Percentiles rank a stretch among this genome's conserved stretches.
These are phyloP conservation scores for Phaffia rhodozyma DNA, from an alignment of 1,284 basidiomycete species.

Conservation along the genomic window DNA sequence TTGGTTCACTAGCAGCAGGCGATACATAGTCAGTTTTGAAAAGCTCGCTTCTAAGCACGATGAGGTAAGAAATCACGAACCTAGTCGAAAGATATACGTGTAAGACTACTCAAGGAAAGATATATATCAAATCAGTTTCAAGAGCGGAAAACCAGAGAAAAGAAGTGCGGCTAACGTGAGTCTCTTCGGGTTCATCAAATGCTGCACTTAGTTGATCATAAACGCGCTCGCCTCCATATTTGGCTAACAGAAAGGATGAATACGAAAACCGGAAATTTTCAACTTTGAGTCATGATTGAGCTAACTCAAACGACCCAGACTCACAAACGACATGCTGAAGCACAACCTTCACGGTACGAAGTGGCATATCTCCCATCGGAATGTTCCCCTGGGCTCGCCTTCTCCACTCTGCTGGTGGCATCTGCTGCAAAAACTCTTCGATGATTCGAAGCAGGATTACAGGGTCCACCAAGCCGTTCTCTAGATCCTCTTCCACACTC, in stretches of 20 bases:
- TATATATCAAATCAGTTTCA: constrained; percentile 16
- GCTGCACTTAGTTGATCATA: constrained; percentile 33
- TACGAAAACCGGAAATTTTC: neutral
- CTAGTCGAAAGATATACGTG: constrained; percentile 47
- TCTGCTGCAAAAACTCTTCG: constrained; percentile 83
- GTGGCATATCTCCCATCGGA: constrained; percentile 90
- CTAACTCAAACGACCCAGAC: constrained; percentile 31
- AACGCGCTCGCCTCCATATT: constrained; percentile 36
- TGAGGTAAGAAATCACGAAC: constrained; percentile 59
- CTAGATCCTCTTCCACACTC: constrained; percentile 82
- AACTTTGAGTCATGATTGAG: too few relatives aligned
- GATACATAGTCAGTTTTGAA: constrained; percentile 37
- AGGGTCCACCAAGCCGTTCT: constrained; percentile 65
- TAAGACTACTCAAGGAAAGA: constrained; percentile 26
- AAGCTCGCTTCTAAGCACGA: constrained; percentile 67
- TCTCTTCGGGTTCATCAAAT: constrained; percentile 27
- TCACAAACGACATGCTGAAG: constrained; percentile 87
- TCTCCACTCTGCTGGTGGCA: constrained; percentile 93
- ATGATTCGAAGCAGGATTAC: constrained; percentile 85
- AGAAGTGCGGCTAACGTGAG: constrained; percentile 15
- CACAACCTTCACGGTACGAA: constrained; percentile 94
- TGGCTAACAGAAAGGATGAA: constrained; percentile 23
- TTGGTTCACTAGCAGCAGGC: constrained; percentile 21
- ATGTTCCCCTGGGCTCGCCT: constrained; percentile 77
- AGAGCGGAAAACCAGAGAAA: too few relatives aligned